Conservation (phyloP, 2,329 filamentous ascomycete genomes). For the Parafenestella ontariensis region DNA sequence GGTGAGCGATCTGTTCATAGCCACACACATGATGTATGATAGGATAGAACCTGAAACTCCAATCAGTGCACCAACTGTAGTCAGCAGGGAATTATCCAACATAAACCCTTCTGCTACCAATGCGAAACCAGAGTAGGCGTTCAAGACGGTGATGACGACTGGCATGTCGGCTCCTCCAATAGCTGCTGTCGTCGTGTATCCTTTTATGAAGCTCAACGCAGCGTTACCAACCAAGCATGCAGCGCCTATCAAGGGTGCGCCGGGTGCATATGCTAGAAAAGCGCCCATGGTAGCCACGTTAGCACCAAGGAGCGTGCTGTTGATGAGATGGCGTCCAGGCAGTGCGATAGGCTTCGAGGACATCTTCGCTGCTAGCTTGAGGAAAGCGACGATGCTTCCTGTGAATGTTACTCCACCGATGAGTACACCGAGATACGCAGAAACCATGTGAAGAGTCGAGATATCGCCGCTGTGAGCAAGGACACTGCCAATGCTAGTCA, state of each 20-base stretch:
- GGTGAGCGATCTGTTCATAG: slow-evolving; percentile 89
- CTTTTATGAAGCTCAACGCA: slow-evolving; percentile 80
- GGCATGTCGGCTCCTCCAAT: slow-evolving; percentile 96
- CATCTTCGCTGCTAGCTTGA: slow-evolving; percentile 85
- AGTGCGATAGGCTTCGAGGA: slow-evolving; percentile 76
- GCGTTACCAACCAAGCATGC: slow-evolving; percentile 79
- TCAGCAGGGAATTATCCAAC: slow-evolving; percentile 85
- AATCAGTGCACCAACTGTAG: slow-evolving; percentile 84
- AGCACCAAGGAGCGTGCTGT: slow-evolving; percentile 73
- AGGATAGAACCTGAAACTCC: slow-evolving; percentile 89
- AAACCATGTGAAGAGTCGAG: slow-evolving; percentile 81
- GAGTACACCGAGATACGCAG: slow-evolving; percentile 83
- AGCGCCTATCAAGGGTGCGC: slow-evolving; percentile 78
- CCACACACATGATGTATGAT: slow-evolving; percentile 72
- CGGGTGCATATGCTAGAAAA: slow-evolving; percentile 82
- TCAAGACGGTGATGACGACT: slow-evolving; percentile 88
- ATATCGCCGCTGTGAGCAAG: slow-evolving; percentile 76
- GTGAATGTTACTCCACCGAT: slow-evolving; percentile 91
- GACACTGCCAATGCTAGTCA: slow-evolving; percentile 88
- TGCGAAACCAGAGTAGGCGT: slow-evolving; percentile 90
- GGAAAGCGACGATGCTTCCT: slow-evolving; percentile 85
- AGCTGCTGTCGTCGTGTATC: slow-evolving; percentile 84
- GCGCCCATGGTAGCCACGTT: slow-evolving; percentile 85
- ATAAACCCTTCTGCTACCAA: slow-evolving; percentile 91
- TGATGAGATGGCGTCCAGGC: slow-evolving; percentile 77